Percentiles rank a stretch among this genome's conserved stretches.
phyloP scores from a whole-genome alignment of 805 yeast genomes.

The Geotrichum ghanense region DNA sequence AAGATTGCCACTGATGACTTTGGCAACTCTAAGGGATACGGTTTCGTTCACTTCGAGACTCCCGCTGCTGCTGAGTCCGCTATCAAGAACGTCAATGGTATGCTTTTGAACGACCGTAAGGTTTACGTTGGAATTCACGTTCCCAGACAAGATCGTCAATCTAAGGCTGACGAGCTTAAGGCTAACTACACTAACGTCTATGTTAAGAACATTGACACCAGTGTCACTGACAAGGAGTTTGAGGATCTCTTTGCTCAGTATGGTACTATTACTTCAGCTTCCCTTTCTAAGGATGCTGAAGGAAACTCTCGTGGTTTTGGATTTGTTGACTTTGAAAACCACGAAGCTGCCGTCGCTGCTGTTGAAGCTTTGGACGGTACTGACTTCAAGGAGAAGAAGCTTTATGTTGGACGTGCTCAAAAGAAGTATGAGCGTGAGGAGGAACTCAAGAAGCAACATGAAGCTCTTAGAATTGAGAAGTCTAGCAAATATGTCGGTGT shows the following conservation, averaged over 20 bases:
- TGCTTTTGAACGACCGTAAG: conserved; percentile 92
- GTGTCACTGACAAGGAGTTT: conserved; percentile 42
- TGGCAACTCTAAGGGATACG: conserved; percentile 91
- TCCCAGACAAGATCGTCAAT: conserved; percentile 86
- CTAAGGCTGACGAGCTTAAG: conserved; percentile 80
- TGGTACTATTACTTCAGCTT: conserved; percentile 78
- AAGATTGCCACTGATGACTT: conserved; percentile 91
- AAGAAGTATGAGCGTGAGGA: conserved; percentile 96
- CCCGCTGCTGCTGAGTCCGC: conserved; percentile 91
- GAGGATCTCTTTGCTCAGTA: conserved; percentile 54
- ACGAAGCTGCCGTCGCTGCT: conserved; percentile 81
- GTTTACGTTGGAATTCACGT: conserved; percentile 93
- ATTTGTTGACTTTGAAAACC: conserved; percentile 82
- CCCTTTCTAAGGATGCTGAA: conserved; percentile 67
- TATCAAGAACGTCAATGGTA: conserved; percentile 94
- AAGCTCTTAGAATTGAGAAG: conserved; percentile 83
- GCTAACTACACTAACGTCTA: conserved; percentile 93
- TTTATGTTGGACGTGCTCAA: conserved; percentile 98
- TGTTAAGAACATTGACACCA: conserved; percentile 77
- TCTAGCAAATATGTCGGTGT: conserved; percentile 93
- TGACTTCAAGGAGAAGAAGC: conserved; percentile 61
- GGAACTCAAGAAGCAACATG: conserved; percentile 91
- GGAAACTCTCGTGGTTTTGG: conserved; percentile 95
- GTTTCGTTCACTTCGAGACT: conserved; percentile 93
- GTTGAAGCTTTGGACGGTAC: conserved; percentile 83